Conservation (phyloP, 1,139 yeast genomes). For the Yamadazyma triangularis region DNA sequence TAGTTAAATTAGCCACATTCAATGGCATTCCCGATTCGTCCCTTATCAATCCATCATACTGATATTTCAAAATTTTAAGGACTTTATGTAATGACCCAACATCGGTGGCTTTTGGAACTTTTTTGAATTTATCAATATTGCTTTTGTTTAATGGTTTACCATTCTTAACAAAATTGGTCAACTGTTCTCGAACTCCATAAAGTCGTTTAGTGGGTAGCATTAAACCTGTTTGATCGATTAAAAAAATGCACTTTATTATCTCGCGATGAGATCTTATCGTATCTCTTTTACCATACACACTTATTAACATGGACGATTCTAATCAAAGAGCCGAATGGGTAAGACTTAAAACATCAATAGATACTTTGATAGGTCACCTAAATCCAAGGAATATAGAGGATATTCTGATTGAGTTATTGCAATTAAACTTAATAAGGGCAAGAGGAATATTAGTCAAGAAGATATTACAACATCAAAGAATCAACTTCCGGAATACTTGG, state of each 20-base stretch:
- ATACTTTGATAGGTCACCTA: conserved; percentile 44
- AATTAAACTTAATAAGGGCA: conserved; percentile 53
- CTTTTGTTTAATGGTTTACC: not conserved
- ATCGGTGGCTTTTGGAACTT: conserved; percentile 3
- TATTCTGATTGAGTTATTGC: conserved; percentile 46
- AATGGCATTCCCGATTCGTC: conserved; percentile 12
- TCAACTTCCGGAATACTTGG: conserved; percentile 36
- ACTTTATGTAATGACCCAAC: conserved; percentile 15
- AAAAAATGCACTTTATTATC: conserved; percentile 32
- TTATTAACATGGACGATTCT: not conserved
- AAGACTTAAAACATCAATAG: conserved; percentile 41
- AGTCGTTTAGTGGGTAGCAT: not conserved
- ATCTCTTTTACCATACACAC: no score
- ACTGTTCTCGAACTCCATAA: not conserved
- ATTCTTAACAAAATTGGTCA: not conserved
- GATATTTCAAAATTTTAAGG: conserved; percentile 15
- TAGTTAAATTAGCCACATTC: conserved; percentile 10
- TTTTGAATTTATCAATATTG: no score
- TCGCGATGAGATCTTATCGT: conserved; percentile 1
- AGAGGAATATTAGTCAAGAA: conserved; percentile 55
- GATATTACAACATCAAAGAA: conserved; percentile 53
- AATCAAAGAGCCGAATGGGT: conserved; percentile 42
- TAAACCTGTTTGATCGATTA: no score
- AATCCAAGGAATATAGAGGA: conserved; percentile 44
- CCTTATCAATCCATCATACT: conserved; percentile 15